Base-by-base conservation (phyloP, 805 yeast species). In the Nakazawaea siamensis region DNA sequence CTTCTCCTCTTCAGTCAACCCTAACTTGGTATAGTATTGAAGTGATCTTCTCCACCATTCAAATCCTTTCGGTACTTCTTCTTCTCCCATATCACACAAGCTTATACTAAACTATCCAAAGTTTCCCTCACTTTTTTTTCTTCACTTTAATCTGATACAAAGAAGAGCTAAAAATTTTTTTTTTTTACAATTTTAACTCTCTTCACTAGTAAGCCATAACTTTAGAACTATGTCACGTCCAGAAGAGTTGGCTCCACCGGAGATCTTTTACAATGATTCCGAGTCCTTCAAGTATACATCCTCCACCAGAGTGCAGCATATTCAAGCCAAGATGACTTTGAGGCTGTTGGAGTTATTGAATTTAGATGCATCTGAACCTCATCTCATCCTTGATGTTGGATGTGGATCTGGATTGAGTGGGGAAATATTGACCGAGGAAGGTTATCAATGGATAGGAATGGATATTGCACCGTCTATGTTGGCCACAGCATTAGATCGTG, bases 401-500 rank as follows among this genome's bases (percentile, higher is more conserved):
- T 92, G 97, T 65, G 98, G 98, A 2, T 87, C 97, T 0, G 97
- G 98, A 0, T 69, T 92, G 13, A 78, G 92, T 24, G 98, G 98
- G 5, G 97, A 92, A 52, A 90, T 92, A 24, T 62, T 92, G 28
- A 75, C 90, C 0, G 95, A 92, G 50, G 97, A 92, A 54, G 95
- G 94, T 6, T 95, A 85, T 52, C 64, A 77, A 38, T 92, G 98
- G 97, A 62, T 85, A 27, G 98, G 98, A 5, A 76, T 92, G 85
- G 98, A 92, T 59, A 92, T 92, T 33, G 76, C 97, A 0, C 90
- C 97, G 1, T 79, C 90, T 31, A 92, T 92, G 98, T 66, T 92
- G 47, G 96, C 95, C 1, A 83, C 94, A 3, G 98, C 94, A 0
- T 60, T 92, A 23, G 95, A 87, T 47, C 68, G 96, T 52, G 96